Evolutionary conservation across 305 asterid genomes (phyloP), one percentile per base, ranked within the genome.

Genomic region (Caryopteris hybrid): DNA sequence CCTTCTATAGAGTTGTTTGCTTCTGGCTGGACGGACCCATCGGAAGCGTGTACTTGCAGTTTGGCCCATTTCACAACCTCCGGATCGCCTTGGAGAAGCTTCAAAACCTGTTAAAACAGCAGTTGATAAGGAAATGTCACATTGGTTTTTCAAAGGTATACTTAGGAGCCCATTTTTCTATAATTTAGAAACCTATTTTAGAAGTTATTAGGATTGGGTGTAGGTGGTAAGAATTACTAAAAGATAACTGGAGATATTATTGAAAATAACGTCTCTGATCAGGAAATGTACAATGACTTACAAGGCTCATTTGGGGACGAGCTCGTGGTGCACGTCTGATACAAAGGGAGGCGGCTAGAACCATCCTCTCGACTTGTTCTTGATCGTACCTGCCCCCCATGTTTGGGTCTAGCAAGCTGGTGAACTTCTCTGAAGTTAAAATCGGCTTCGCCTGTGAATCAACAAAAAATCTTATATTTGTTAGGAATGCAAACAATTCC

Each of bases 261-360:
- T 14, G 46, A 33, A 16, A 56, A 9, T 25, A 54, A 2, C 13
- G 11, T 25, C 20, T 25, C 8, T 16, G 61, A 31, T 58, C 56
- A 11, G 5, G 58, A 39, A 63, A 38, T 41, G 18, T 4, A 14
- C 2, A 33, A 56, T 27, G 43, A 86, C 95, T 81, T 81, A 94
- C 99, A 31, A 78, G 76, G 79, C 87, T 85, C 92, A 88, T 89
- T 38, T 91, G 90, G 21, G 99, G 99, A 29, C 99, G 86, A 72
- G 97, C 95, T 73, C 89, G 85, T 25, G 98, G 90, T 54, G 95
- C 86, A 21, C 94, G 97, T 60, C 97, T 81, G 54, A 88, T 85
- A 51, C 99, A 91, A 68, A 94, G 95, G 36, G 91, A 83, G 66
- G 99, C 90, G 64, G 99, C 92, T 47, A 94, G 81, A 60, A 80